Conservation (phyloP, 768 basidiomycete genomes). For the Lyophyllum decastes region DNA sequence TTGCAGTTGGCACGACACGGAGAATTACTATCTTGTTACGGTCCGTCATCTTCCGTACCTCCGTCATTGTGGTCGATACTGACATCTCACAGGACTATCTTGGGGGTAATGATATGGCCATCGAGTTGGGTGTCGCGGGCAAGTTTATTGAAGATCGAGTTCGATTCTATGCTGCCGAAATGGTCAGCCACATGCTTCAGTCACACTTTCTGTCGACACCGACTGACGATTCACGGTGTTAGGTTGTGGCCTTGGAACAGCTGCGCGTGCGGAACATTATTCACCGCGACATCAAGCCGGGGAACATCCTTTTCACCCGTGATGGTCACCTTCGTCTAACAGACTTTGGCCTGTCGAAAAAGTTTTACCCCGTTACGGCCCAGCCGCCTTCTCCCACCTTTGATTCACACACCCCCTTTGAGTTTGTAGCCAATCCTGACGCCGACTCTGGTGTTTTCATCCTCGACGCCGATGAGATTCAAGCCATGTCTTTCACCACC, state of each 20-base stretch:
- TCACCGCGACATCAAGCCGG: conserved; percentile 16
- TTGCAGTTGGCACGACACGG: conserved; percentile 7
- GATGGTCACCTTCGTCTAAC: conserved; percentile 13
- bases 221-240: not conserved
- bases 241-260: conserved; percentile 41
- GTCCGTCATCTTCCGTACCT: conserved; percentile 1
- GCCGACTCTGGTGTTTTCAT: conserved; percentile 2
- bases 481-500: not conserved
- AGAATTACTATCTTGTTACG: conserved; percentile 11
- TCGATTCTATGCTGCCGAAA: conserved; percentile 3
- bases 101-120: conserved; percentile 3
- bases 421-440: not conserved
- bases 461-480: not conserved
- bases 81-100: conserved; percentile 2
- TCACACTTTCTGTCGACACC: not conserved
- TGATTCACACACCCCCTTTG: not conserved
- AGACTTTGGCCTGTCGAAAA: conserved; percentile 9
- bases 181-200: conserved; percentile 2
- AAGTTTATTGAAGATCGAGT: not conserved
- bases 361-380: not conserved
- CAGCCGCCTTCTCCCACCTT: not conserved
- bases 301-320: conserved; percentile 6
- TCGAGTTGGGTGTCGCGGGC: not conserved
- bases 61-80: not conserved
- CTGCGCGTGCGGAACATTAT: conserved; percentile 1